These are phyloP conservation scores for Quercus lobata DNA, from an alignment of 331 rosid genomes.

Conservation along the genomic window DNA sequence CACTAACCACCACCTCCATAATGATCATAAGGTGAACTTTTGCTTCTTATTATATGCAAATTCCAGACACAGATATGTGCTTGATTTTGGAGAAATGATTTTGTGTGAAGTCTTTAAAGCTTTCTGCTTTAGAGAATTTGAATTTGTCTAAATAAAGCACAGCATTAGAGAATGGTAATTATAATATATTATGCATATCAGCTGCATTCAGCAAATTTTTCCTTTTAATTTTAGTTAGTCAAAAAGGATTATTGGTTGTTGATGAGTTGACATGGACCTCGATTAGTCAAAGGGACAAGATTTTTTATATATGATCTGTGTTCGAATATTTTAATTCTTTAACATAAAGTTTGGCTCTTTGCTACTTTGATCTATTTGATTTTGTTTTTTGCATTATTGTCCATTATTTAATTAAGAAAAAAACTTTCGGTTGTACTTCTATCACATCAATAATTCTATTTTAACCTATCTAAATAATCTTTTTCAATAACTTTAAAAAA, in stretches of 20 bases:
- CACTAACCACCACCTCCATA: neutral
- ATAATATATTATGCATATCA: constrained; percentile 8
- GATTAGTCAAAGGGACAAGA: neutral
- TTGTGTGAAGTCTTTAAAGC: constrained; percentile 5
- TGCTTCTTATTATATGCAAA: neutral
- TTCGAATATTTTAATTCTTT: neutral
- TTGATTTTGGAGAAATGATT: constrained; percentile 29
- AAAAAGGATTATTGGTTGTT: neutral
- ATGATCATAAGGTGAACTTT: neutral
- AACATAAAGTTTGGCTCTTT: neutral
- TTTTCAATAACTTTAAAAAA: too few species aligned
- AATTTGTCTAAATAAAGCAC: constrained; percentile 27
- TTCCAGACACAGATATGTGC: constrained; percentile 18
- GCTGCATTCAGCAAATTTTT: constrained; percentile 11
- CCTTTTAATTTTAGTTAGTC: neutral
- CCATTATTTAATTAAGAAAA: neutral
- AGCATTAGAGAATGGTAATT: constrained; percentile 10
- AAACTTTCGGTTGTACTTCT: neutral
- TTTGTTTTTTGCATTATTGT: neutral
- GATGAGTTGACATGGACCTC: constrained; percentile 8
- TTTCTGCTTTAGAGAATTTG: constrained; percentile 16
- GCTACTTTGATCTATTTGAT: neutral
- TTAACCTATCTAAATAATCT: too few species aligned
- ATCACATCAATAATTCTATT: neutral
- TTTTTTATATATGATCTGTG: neutral